phyloP scores from a whole-genome alignment of 2,329 filamentous ascomycete genomes.

The Saccharata proteae region DNA sequence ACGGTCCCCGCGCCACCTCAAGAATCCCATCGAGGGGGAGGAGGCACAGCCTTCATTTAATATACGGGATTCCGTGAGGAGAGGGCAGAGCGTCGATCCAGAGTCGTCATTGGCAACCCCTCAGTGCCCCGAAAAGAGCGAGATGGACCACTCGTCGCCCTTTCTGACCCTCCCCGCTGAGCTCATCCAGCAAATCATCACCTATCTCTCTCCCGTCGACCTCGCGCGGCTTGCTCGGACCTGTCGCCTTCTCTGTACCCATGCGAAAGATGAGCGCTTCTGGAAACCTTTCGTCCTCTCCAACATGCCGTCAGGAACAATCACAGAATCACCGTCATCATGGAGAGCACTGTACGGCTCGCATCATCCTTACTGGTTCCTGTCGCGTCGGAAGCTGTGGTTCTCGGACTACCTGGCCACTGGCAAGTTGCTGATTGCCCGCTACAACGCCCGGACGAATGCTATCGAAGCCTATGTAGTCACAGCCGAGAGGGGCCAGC shows the following conservation, averaged over 20 bases:
- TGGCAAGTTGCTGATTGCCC: slow-evolving; percentile 63
- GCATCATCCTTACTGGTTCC: slow-evolving; percentile 75
- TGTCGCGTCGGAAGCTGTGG: slow-evolving; percentile 72
- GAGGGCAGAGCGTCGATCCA: too few species aligned
- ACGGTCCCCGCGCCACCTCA: slow-evolving; percentile 2
- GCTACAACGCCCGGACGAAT: slow-evolving; percentile 60
- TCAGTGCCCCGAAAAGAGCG: slow-evolving; percentile 3
- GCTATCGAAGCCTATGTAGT: slow-evolving; percentile 74
- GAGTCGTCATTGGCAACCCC: too few species aligned
- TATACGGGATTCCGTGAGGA: too few species aligned
- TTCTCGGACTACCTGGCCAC: slow-evolving; percentile 63
- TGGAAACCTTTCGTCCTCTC: slow-evolving; percentile 62
- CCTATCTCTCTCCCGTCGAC: slow-evolving; percentile 51
- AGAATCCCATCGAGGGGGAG: background rate
- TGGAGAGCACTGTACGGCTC: slow-evolving; percentile 62
- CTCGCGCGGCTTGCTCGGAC: slow-evolving; percentile 49
- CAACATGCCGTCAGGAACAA: slow-evolving; percentile 45
- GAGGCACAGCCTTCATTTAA: slow-evolving; percentile 3
- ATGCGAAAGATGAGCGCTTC: slow-evolving; percentile 53
- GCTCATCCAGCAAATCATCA: slow-evolving; percentile 60
- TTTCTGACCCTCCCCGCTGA: slow-evolving; percentile 58
- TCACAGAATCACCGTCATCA: slow-evolving; percentile 48
- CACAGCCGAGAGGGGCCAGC: slow-evolving; percentile 35
- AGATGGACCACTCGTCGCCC: slow-evolving; percentile 10
- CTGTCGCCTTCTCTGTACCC: slow-evolving; percentile 46